These are phyloP conservation scores for Blastocystis sp. DNA, from an alignment of 352 stramenopile species.

Conservation along the genomic window DNA sequence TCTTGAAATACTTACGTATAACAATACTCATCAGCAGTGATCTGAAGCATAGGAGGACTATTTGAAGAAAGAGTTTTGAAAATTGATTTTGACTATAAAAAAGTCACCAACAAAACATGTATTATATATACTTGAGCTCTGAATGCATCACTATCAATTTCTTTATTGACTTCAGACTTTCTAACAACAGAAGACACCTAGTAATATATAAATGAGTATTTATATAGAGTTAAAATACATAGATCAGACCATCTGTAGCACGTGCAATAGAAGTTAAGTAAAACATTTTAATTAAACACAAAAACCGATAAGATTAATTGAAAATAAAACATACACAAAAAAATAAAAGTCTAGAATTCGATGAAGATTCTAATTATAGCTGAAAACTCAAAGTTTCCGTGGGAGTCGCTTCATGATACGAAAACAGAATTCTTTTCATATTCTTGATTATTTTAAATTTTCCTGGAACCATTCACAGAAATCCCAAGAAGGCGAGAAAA, in stretches of 20 bases:
- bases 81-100: constrained; percentile 11
- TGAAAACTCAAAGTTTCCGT: no score
- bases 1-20: constrained; percentile 1
- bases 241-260: constrained; percentile 26
- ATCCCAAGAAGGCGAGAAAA: no score
- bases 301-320: no score
- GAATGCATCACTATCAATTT: constrained; percentile 19
- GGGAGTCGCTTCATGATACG: no score
- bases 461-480: no score
- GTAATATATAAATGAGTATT: neutral
- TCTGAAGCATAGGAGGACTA: constrained; percentile 19
- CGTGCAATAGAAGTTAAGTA: constrained; percentile 25
- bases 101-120: neutral
- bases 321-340: no score
- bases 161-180: constrained; percentile 17
- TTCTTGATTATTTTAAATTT: no score
- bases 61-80: constrained; percentile 23
- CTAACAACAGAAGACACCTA: constrained; percentile 34
- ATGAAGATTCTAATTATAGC: no score
- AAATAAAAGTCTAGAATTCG: no score
- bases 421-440: no score
- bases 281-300: constrained; percentile 23
- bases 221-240: neutral
- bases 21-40: constrained; percentile 16
- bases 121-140: constrained; percentile 12